Evolutionary conservation across 78 protist genomes (phyloP).

Genomic region (Parvularia atlantis): DNA sequence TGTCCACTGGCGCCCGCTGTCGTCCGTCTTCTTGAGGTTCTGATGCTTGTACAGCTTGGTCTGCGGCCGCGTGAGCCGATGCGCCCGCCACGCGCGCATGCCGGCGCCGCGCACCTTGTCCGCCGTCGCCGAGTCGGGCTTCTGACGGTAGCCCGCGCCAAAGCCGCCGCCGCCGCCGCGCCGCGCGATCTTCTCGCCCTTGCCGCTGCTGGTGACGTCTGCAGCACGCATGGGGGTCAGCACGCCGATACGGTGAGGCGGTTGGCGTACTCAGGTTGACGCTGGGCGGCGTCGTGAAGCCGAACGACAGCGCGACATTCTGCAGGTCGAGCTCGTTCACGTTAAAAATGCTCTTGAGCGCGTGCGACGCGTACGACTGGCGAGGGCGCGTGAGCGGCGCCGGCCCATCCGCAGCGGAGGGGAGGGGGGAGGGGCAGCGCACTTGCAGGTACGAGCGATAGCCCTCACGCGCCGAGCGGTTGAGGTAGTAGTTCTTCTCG

Average conservation of each 20-base stretch:
- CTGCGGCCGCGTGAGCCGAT: too few relatives aligned
- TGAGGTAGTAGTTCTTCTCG: conserved; percentile 86
- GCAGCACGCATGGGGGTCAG: too few relatives aligned
- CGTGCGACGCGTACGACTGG: conserved; percentile 90
- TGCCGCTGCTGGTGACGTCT: not conserved
- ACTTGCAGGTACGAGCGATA: conserved; percentile 89
- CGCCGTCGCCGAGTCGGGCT: too few relatives aligned
- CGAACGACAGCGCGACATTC: conserved; percentile 50
- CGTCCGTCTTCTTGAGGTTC: not conserved
- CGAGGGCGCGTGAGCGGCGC: too few relatives aligned
- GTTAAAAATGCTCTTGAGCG: conserved; percentile 81
- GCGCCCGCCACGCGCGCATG: too few relatives aligned
- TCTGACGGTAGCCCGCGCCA: not conserved
- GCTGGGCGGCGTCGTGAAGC: conserved; percentile 63
- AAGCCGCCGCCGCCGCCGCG: conserved; percentile 1
- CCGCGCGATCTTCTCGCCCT: not conserved
- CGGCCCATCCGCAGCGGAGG: too few relatives aligned
- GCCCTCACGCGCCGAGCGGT: conserved; percentile 83
- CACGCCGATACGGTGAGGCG: too few relatives aligned
- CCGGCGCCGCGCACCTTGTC: too few relatives aligned
- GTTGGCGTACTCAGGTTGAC: conserved; percentile 37
- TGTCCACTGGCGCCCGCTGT: not conserved
- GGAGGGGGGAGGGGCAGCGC: too few relatives aligned
- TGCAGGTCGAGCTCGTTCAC: conserved; percentile 70
- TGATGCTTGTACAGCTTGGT: too few relatives aligned